Base-by-base conservation (phyloP, 139 green algal genomes). In the Chlamydomonas schloesseri region DNA sequence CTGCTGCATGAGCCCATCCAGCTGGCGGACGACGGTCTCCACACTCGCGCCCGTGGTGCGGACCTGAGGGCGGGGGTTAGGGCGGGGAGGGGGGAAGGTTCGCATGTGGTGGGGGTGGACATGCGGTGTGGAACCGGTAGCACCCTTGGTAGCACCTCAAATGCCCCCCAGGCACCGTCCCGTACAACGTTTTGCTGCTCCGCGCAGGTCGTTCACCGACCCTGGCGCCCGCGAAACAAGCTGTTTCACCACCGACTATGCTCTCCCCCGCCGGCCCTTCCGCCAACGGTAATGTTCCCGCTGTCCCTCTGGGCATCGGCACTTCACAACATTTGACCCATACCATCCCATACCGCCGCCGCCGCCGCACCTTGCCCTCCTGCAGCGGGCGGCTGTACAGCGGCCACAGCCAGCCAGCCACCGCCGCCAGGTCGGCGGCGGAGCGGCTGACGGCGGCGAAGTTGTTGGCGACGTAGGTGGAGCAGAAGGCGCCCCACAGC, bases 341-440 rank as follows among this genome's bases (percentile, higher is more conserved):
- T n/a, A n/a, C n/a, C n/a, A n/a, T n/a, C n/a, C n/a, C n/a, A n/a
- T 17, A 3, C 13, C 64, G 23, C 28, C 68, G 33, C 4, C 42
- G 28, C 50, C 17, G 72, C 13, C 74, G 1, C 88, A 87, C 81
- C 81, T 57, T 47, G 3, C 71, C 81, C 70, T 73, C 70, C 33
- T 36, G n/a, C 81, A 87, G 55, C 18, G 81, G 81, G 28, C 37
- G 55, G 26, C 67, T 81, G 81, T 87, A 87, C 20, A 65, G 0
- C 2, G 71, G 81, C 81, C 81, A 87, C 57, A 87, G 81, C 64
- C 68, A 75, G 42, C 10, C 36, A 14, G 81, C 81, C 10, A 87
- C 37, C n/a, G 70, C 81, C 68, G 70, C 70, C 55, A 87, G 34
- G 71, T 87, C 81, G 9, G 57, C 68, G 13, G 57, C 55, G 36